Evolutionary conservation across 495 filamentous ascomycete species (phyloP), one percentile per base, ranked within the genome.

Genomic region (Hypoxylon fragiforme): DNA sequence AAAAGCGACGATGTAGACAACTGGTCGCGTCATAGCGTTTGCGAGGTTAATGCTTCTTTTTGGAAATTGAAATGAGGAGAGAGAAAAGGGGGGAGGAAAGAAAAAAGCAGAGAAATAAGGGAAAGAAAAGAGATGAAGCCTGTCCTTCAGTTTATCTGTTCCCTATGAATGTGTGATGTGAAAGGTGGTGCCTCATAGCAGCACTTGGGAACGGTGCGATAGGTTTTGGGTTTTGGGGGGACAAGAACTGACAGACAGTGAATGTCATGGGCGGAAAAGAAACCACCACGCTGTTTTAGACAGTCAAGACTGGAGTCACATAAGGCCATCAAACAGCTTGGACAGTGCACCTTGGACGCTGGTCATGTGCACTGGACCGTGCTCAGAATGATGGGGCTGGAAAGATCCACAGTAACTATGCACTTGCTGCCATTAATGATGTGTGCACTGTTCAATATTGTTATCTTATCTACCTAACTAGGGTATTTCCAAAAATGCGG

Each of bases 1-100:
- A 41, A 87, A 63, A 14, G 83, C 80, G 40, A 72, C 72, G 44
- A 63, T 66, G 67, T 87, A 88, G 59, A 89, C 80, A 19, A 70
- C 64, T 28, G 57, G 67, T 35, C 77, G 71, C 49, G 77, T 77
- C 78, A 81, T 81, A 58, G 44, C 64, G 52, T 58, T 40, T 50
- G 28, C 11, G 44, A 36, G 22, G 4, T 30, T 36, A 1, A 21
- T 4, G 9, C 4, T 28, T 28, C 24, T n/a, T n/a, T n/a, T n/a
- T n/a, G n/a, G 24, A 28, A 28, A 28, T 28, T 28, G 4, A 9
- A 9, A 9, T 36, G 21, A 2, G 14, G 24, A 21, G 31, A 43
- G 15, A 50, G 18, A 9, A 19, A 37, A 43, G 28, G 31, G 22
- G 30, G 22, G 13, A 37, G 40, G 28, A 32, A 28, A 35, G 21